Base-by-base conservation (phyloP, 805 yeast species). In the Blastobotrys chiropterorum region DNA sequence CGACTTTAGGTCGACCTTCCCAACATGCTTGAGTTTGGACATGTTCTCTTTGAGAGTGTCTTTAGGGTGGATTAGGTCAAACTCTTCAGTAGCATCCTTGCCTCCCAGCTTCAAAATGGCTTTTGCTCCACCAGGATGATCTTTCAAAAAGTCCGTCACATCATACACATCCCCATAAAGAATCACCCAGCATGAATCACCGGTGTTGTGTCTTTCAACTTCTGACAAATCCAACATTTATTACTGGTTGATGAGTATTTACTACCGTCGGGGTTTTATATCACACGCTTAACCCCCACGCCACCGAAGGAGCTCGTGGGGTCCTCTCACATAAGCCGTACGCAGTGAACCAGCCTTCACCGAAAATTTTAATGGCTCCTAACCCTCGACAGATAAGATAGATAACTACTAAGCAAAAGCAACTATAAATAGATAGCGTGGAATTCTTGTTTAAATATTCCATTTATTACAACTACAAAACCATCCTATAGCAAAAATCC, bases 61-160 rank as follows among this genome's bases (percentile, higher is more conserved):
- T 4, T 58, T 46, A 40, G 61, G 58, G 53, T 58, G 61, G 47
- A 58, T 50, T 49, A 54, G 15, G 17, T 59, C 63, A 41, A 64
- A 64, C 19, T 63, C 67, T 17, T 54, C 51, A 26, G 78, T 70
- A 3, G 79, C 83, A 60, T 79, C 80, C 51, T 69, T 68, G 19
- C 82, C 83, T 5, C 80, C 82, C 56, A 68, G 69, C 34, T 65
- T 67, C 50, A 76, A 59, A 38, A 79, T 70, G 15, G 75, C 71
- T 13, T 60, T 56, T 45, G 59, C 63, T n/a, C 84, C 84, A 19
- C 83, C 84, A 1, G 84, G 84, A 26, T 58, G 61, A 4, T 45
- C 17, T 14, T 30, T 38, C 38, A 56, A 31, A 40, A 58, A 71
- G 48, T 60, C 64, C 3, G 73, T 68, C 15, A 71, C 55, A 44